A percentile compares a stretch with the other conserved stretches of the same genome.
Evolutionary conservation across 768 basidiomycete species (phyloP).

Genomic region (Sporobolomyces phaffii): DNA sequence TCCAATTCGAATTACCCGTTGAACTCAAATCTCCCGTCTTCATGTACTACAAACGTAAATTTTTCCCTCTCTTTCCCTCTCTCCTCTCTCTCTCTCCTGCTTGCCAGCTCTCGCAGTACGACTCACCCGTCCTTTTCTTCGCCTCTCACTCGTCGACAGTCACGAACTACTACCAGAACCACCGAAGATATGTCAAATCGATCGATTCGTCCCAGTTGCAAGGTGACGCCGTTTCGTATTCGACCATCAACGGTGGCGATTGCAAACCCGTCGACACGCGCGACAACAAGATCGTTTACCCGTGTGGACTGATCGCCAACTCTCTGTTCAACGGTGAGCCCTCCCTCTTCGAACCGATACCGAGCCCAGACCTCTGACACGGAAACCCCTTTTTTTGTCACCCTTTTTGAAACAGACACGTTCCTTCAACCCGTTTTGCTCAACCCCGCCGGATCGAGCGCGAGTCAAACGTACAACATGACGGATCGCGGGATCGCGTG

Average conservation of each 20-base stretch:
- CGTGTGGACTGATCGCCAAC: constrained; percentile 96
- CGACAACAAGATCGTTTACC: constrained; percentile 64
- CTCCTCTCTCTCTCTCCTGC: constrained; percentile 27
- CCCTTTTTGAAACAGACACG: too few species aligned
- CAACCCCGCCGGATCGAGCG: constrained; percentile 52
- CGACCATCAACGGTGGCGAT: constrained; percentile 54
- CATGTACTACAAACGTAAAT: constrained; percentile 73
- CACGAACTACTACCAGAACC: constrained; percentile 96
- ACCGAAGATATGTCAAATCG: constrained; percentile 93
- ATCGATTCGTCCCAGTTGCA: constrained; percentile 75
- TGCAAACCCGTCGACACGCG: constrained; percentile 77
- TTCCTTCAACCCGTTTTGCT: constrained; percentile 60
- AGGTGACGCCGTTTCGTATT: constrained; percentile 58
- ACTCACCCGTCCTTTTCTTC: background rate
- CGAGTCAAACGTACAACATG: constrained; percentile 60
- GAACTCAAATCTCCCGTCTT: constrained; percentile 54
- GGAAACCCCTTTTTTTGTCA: too few species aligned
- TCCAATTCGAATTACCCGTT: constrained; percentile 44
- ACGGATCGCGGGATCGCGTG: constrained; percentile 81
- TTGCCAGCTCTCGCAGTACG: constrained; percentile 11
- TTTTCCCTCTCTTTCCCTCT: background rate
- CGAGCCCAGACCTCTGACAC: too few species aligned
- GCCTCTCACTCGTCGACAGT: constrained; percentile 46
- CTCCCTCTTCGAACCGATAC: background rate
- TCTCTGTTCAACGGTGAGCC: constrained; percentile 83